Evolutionary conservation across 2,329 filamentous ascomycete species (phyloP).

Genomic region (Cordyceps fumosorosea): DNA sequence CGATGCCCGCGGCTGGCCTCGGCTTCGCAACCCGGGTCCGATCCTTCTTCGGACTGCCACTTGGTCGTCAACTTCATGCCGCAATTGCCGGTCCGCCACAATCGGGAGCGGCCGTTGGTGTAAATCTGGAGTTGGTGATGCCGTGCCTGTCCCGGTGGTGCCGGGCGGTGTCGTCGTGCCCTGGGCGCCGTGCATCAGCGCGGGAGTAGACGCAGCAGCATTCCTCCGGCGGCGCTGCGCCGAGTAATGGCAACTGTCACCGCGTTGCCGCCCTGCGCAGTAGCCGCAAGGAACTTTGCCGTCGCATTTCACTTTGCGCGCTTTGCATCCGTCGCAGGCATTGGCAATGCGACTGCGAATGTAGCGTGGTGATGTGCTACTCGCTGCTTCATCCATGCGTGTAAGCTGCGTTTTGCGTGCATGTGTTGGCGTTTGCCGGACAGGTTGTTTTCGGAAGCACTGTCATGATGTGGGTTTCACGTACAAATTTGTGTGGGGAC

Average conservation of each 20-base stretch:
- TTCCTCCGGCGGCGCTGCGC: slow-evolving; percentile 34
- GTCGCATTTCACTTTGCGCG: slow-evolving; percentile 50
- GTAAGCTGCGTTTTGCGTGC: neutral
- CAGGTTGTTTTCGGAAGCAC: slow-evolving; percentile 9
- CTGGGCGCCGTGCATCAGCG: neutral
- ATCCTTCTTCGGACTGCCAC: neutral
- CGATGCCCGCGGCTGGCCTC: neutral
- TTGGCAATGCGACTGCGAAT: slow-evolving; percentile 42
- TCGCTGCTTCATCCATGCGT: slow-evolving; percentile 4
- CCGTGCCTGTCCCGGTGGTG: neutral
- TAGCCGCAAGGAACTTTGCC: slow-evolving; percentile 47
- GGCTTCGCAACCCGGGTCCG: neutral
- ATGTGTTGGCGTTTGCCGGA: neutral
- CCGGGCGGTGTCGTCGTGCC: slow-evolving; percentile 4
- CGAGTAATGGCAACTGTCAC: slow-evolving; percentile 42
- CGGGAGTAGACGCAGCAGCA: slow-evolving; percentile 11
- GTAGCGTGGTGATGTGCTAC: slow-evolving; percentile 10
- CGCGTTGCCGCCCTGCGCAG: slow-evolving; percentile 37
- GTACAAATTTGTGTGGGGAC: slow-evolving; percentile 3
- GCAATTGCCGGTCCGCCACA: neutral
- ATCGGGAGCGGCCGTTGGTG: neutral
- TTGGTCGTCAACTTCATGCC: neutral
- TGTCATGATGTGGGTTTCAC: neutral
- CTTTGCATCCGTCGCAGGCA: slow-evolving; percentile 49
- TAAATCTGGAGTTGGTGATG: slow-evolving; percentile 3